Conservation (phyloP, 2,329 filamentous ascomycete species). For the Colletotrichum zoysiae region DNA sequence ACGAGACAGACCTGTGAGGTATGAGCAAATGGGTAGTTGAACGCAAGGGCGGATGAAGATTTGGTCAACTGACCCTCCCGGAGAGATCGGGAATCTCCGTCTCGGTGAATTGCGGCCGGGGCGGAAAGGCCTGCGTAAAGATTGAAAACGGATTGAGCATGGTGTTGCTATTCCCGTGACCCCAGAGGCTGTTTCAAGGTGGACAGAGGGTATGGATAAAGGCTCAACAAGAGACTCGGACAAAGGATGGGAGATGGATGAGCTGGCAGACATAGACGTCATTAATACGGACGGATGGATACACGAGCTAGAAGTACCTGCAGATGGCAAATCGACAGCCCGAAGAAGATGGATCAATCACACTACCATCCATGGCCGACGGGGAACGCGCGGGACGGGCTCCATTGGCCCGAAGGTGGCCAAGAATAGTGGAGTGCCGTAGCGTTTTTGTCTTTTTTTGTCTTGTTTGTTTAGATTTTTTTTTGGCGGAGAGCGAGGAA, state of each 20-base stretch:
- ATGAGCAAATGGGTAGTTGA: slow-evolving; percentile 21
- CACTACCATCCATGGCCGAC: neutral
- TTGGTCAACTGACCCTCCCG: slow-evolving; percentile 49
- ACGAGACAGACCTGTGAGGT: slow-evolving; percentile 62
- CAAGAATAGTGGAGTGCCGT: slow-evolving; percentile 29
- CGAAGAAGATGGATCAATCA: slow-evolving; percentile 1
- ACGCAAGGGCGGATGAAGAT: too few species aligned
- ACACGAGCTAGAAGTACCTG: neutral
- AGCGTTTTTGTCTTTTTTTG: neutral
- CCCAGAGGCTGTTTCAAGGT: neutral
- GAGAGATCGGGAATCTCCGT: slow-evolving; percentile 55
- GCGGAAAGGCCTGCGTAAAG: slow-evolving; percentile 48
- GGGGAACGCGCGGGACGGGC: neutral
- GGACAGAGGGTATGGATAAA: neutral
- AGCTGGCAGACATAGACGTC: slow-evolving; percentile 1
- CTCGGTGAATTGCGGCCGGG: slow-evolving; percentile 56
- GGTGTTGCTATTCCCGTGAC: slow-evolving; percentile 3
- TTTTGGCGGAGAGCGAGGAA: neutral
- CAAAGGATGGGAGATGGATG: neutral
- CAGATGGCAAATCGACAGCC: neutral
- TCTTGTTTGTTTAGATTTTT: neutral
- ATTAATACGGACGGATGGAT: neutral
- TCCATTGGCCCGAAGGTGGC: slow-evolving; percentile 31
- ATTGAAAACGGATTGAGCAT: slow-evolving; percentile 40
- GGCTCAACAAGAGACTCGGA: neutral